These are phyloP conservation scores for Astrothelium macrocarpum DNA, from an alignment of 495 filamentous ascomycete species.

Conservation along the genomic window DNA sequence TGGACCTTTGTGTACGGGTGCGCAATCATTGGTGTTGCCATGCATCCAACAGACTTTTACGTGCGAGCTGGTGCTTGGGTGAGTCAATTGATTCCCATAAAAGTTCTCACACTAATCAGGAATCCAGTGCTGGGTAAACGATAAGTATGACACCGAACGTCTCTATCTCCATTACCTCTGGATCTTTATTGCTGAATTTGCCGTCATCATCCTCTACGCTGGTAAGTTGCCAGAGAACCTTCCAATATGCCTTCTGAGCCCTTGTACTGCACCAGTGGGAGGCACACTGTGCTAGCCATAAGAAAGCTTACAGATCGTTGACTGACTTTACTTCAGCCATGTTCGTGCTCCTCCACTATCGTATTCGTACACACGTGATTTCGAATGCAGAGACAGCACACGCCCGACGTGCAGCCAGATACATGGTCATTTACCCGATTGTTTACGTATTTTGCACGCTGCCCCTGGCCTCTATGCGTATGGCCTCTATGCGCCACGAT, in stretches of 20 bases:
- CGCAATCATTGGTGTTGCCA: slow-evolving; percentile 24
- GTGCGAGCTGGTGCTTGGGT: slow-evolving; percentile 31
- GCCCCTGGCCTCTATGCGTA: slow-evolving; percentile 60
- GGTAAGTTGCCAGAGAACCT: background rate
- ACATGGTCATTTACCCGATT: slow-evolving; percentile 68
- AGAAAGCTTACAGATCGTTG: background rate
- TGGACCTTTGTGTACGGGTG: slow-evolving; percentile 24
- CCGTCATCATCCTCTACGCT: slow-evolving; percentile 54
- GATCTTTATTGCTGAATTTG: slow-evolving; percentile 62
- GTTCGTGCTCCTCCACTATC: slow-evolving; percentile 46
- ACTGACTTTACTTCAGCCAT: slow-evolving; percentile 32
- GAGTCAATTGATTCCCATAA: slow-evolving; percentile 13
- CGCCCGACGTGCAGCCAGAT: slow-evolving; percentile 41
- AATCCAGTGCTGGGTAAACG: slow-evolving; percentile 60
- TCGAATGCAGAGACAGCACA: slow-evolving; percentile 16
- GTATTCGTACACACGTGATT: slow-evolving; percentile 32
- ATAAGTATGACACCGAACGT: slow-evolving; percentile 49
- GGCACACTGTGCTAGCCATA: background rate
- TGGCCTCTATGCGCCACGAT: slow-evolving; percentile 51
- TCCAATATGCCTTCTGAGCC: background rate
- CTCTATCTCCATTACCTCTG: slow-evolving; percentile 70
- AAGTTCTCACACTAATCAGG: slow-evolving; percentile 15
- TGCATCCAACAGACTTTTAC: slow-evolving; percentile 24
- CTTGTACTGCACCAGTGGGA: background rate
- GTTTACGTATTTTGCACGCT: slow-evolving; percentile 64